Conservation (phyloP, 345 rosid genomes). For the Eucalyptus regnans region DNA sequence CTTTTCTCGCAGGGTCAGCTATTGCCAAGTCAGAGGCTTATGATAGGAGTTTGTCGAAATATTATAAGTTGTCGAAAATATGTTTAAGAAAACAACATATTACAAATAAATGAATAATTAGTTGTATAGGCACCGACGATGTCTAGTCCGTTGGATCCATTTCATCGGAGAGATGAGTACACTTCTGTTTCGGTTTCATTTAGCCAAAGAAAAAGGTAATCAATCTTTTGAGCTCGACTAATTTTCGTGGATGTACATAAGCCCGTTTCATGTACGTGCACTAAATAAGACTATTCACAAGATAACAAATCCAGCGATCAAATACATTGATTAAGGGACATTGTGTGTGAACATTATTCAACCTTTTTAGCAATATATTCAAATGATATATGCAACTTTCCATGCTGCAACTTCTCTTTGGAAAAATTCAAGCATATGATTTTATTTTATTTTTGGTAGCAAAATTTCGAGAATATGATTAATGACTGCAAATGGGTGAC, state of each 20-base stretch:
- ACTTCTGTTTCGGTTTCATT: neutral
- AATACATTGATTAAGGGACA: neutral
- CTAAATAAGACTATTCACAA: neutral
- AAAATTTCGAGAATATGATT: neutral
- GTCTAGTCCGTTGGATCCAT: neutral
- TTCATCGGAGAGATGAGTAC: neutral
- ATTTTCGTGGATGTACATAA: neutral
- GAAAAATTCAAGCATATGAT: neutral
- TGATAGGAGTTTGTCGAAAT: neutral
- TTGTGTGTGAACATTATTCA: neutral
- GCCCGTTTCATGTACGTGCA: neutral
- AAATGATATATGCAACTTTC: neutral
- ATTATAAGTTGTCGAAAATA: neutral
- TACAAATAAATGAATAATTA: neutral
- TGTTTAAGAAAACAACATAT: neutral
- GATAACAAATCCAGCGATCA: neutral
- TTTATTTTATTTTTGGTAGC: too few species aligned
- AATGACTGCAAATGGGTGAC: neutral
- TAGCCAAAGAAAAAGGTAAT: neutral
- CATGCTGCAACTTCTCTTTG: neutral
- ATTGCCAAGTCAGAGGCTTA: neutral
- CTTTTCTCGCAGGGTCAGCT: neutral
- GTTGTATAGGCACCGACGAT: neutral
- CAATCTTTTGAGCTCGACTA: neutral
- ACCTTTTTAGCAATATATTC: neutral